These are phyloP conservation scores for Apiotrichum akiyoshidainum DNA, from an alignment of 1,284 basidiomycete genomes.

Conservation along the genomic window DNA sequence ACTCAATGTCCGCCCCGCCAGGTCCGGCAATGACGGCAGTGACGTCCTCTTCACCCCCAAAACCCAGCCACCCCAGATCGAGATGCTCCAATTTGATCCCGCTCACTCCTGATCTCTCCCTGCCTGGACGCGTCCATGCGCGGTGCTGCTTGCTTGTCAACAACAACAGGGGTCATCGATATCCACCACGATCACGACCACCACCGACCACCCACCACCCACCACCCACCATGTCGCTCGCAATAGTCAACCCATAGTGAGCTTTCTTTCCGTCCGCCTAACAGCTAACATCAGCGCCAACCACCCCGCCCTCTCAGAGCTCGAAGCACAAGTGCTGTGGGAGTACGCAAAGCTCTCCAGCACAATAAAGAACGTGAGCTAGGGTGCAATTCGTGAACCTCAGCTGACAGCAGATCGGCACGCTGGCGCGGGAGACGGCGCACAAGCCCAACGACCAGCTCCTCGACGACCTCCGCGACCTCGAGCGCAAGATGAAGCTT, in stretches of 20 bases:
- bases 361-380: conserved; percentile 65
- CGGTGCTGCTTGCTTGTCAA: too few species aligned
- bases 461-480: conserved; percentile 69
- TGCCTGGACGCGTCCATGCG: not conserved
- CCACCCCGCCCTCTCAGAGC: conserved; percentile 59
- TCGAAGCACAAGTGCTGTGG: conserved; percentile 70
- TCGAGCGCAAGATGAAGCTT: conserved; percentile 93
- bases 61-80: too few species aligned
- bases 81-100: too few species aligned
- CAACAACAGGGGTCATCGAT: not conserved
- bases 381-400: conserved; percentile 51
- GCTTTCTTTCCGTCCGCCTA: not conserved
- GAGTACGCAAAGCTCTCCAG: conserved; percentile 72
- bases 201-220: too few species aligned
- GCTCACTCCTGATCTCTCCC: too few species aligned
- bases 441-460: conserved; percentile 71
- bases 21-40: too few species aligned
- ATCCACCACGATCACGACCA: not conserved
- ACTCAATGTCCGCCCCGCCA: too few species aligned
- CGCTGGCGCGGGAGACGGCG: conserved; percentile 45
- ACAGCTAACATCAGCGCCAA: conserved; percentile 31
- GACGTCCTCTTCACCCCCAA: too few species aligned
- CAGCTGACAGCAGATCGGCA: conserved; percentile 42
- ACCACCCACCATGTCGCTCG: not conserved
- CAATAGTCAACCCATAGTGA: conserved; percentile 13